Evolutionary conservation across 331 rosid species (phyloP).

Genomic region (Ulmus americana): DNA sequence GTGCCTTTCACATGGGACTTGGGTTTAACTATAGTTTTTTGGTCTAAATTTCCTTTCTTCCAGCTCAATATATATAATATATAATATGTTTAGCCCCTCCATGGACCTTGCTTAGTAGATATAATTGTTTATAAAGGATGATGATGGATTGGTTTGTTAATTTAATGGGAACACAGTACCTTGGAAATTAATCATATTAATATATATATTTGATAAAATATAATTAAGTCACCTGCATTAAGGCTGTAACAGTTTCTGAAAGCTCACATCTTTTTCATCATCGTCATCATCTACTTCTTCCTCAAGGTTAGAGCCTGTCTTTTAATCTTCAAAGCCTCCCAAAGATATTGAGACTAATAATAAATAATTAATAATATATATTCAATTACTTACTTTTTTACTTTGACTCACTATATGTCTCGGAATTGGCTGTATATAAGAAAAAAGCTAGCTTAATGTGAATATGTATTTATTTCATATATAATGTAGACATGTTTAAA

Average conservation of each 20-base stretch:
- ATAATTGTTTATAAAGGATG: constrained; percentile 16
- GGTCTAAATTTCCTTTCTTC: background rate
- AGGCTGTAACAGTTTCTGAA: constrained; percentile 22
- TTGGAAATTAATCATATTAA: constrained; percentile 1
- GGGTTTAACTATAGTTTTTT: background rate
- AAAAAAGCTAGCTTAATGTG: background rate
- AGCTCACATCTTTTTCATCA: constrained; percentile 1
- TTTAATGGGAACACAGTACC: background rate
- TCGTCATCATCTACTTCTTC: constrained; percentile 19
- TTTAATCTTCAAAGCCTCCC: constrained; percentile 27
- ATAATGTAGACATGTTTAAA: background rate
- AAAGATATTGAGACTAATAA: constrained; percentile 1
- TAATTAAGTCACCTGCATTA: constrained; percentile 26
- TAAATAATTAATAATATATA: background rate
- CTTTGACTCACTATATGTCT: too few species aligned
- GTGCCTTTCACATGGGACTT: constrained; percentile 40
- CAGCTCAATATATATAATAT: background rate
- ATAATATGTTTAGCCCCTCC: background rate
- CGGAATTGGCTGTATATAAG: too few species aligned
- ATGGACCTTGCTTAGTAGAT: constrained; percentile 25
- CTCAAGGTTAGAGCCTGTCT: constrained; percentile 23
- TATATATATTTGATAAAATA: constrained; percentile 5
- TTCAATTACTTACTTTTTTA: too few species aligned
- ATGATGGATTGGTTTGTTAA: constrained; percentile 22
- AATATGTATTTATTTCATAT: background rate